phyloP scores from a whole-genome alignment of 257 asterid genomes.

The Nicotiana benthamiana region DNA sequence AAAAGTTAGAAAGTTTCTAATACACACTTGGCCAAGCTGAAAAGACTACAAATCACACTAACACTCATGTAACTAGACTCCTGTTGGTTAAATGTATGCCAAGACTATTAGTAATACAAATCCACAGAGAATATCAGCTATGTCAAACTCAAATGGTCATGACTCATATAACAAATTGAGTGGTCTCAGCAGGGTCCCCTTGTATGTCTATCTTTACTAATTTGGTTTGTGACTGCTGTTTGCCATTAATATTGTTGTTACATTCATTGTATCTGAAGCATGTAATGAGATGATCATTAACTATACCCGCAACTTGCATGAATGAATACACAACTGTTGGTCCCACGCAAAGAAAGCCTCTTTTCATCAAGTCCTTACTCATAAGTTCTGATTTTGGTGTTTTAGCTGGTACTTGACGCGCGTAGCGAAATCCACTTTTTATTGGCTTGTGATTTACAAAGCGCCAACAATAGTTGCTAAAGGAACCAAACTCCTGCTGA shows the following conservation, averaged over 20 bases:
- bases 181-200: conserved; percentile 15
- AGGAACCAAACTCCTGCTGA: conserved; percentile 68
- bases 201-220: conserved; percentile 10
- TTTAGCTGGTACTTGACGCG: conserved; percentile 62
- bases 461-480: conserved; percentile 66
- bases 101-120: background rate
- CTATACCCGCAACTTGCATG: conserved; percentile 74
- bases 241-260: conserved; percentile 14
- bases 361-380: conserved; percentile 69
- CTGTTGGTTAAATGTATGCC: background rate
- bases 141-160: conserved; percentile 13
- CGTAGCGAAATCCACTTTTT: conserved; percentile 37
- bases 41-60: background rate
- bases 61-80: background rate
- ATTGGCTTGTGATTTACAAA: conserved; percentile 52
- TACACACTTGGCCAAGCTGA: background rate
- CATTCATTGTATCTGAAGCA: conserved; percentile 63
- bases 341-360: conserved; percentile 70
- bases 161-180: background rate
- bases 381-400: conserved; percentile 72
- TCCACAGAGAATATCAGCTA: background rate
- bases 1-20: background rate
- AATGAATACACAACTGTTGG: conserved; percentile 72
- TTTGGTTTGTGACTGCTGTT: conserved; percentile 11
- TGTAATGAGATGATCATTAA: conserved; percentile 54